phyloP scores from a whole-genome alignment of 2,329 filamentous ascomycete genomes.

The Talaromyces sp. region DNA sequence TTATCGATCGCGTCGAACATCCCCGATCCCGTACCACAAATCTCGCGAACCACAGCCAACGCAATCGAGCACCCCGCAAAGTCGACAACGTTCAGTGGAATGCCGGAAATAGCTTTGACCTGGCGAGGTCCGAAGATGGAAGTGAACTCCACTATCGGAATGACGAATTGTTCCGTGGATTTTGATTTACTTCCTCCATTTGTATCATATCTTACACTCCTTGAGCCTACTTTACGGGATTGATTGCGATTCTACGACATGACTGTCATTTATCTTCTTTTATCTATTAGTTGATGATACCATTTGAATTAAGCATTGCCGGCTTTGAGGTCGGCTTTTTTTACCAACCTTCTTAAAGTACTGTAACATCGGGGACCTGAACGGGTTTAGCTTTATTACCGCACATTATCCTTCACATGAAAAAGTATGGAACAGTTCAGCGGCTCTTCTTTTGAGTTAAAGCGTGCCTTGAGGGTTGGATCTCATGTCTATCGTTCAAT shows the following conservation, averaged over 20 bases:
- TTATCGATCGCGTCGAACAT: constrained; percentile 61
- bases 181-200: constrained; percentile 28
- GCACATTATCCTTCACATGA: background rate
- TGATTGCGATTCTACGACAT: background rate
- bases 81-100: constrained; percentile 24
- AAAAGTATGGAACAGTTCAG: background rate
- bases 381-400: background rate
- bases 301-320: constrained; percentile 12
- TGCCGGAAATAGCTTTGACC: constrained; percentile 35
- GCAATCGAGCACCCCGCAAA: constrained; percentile 20
- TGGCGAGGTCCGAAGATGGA: constrained; percentile 34
- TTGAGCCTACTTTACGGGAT: background rate
- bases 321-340: background rate
- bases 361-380: background rate
- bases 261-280: constrained; percentile 7
- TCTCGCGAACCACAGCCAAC: constrained; percentile 16
- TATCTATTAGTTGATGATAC: constrained; percentile 11
- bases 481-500: no score
- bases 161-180: constrained; percentile 48
- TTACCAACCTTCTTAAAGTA: background rate
- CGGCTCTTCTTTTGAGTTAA: background rate
- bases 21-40: constrained; percentile 25
- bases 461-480: no score
- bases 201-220: constrained; percentile 2
- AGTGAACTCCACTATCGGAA: constrained; percentile 39